Evolutionary conservation across 306 rosid genomes (phyloP).

Genomic region (Prunus fruticosa): DNA sequence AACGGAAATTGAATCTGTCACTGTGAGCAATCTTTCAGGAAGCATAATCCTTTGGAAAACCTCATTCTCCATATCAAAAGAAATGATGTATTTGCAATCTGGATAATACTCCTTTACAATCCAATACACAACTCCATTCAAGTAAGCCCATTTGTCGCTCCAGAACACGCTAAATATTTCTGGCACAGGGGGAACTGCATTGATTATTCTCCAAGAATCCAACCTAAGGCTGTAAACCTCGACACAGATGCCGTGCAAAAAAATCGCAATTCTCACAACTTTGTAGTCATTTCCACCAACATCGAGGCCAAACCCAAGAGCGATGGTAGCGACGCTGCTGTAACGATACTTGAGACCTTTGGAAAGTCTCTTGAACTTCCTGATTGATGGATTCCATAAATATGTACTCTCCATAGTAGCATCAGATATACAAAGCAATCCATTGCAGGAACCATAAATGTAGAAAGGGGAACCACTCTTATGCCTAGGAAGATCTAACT

Average conservation of each 20-base stretch:
- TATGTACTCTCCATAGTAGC: background rate
- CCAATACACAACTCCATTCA: background rate
- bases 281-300: background rate
- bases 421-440: background rate
- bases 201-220: background rate
- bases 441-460: background rate
- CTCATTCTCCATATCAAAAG: background rate
- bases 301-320: background rate
- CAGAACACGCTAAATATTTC: too few relatives aligned
- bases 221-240: background rate
- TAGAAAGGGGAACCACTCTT: background rate
- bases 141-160: background rate
- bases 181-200: background rate
- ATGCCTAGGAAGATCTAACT: background rate
- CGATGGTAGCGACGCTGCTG: too few relatives aligned
- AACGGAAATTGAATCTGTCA: background rate
- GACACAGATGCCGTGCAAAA: too few relatives aligned
- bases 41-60: background rate
- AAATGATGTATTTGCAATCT: background rate
- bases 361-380: background rate
- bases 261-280: background rate
- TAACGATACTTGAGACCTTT: background rate
- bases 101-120: background rate
- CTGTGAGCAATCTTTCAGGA: background rate
- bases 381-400: background rate